phyloP scores from a whole-genome alignment of 2,329 filamentous ascomycete species.

The Sarocladium oryzae region DNA sequence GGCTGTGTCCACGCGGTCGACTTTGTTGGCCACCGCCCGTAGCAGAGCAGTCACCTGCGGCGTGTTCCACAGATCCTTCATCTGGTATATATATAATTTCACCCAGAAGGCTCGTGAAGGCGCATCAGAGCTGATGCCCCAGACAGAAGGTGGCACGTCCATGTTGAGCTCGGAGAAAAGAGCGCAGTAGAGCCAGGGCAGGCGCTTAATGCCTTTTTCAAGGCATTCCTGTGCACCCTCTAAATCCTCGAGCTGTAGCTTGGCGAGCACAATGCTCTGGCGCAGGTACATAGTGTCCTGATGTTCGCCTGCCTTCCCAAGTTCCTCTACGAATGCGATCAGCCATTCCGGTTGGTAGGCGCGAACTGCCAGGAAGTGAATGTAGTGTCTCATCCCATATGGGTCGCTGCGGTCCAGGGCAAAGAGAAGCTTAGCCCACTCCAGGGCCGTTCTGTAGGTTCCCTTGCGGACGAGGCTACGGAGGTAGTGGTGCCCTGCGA shows the following conservation, averaged over 20 bases:
- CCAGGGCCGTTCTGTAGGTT: slow-evolving; percentile 88
- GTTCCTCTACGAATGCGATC: slow-evolving; percentile 55
- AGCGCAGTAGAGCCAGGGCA: slow-evolving; percentile 79
- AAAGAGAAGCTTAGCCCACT: slow-evolving; percentile 85
- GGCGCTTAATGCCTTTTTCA: slow-evolving; percentile 58
- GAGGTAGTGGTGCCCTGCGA: slow-evolving; percentile 85
- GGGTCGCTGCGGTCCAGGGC: slow-evolving; percentile 72
- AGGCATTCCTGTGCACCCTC: slow-evolving; percentile 61
- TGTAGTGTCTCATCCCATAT: slow-evolving; percentile 72
- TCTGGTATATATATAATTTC: slow-evolving; percentile 67
- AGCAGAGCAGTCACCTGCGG: slow-evolving; percentile 63
- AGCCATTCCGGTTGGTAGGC: slow-evolving; percentile 72
- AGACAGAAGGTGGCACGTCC: slow-evolving; percentile 71
- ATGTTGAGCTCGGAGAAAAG: slow-evolving; percentile 77
- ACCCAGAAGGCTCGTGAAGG: slow-evolving; percentile 60
- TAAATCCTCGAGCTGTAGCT: slow-evolving; percentile 62
- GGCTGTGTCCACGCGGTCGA: slow-evolving; percentile 35
- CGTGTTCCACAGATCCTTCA: slow-evolving; percentile 83
- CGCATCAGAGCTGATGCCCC: slow-evolving; percentile 65
- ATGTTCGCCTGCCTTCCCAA: slow-evolving; percentile 28
- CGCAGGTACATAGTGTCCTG: slow-evolving; percentile 58
- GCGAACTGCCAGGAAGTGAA: slow-evolving; percentile 80
- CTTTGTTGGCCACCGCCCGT: slow-evolving; percentile 57
- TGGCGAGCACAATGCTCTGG: slow-evolving; percentile 71
- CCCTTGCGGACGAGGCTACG: slow-evolving; percentile 79